Evolutionary conservation across 345 rosid species (phyloP).

Genomic region (Gossypium raimondii): DNA sequence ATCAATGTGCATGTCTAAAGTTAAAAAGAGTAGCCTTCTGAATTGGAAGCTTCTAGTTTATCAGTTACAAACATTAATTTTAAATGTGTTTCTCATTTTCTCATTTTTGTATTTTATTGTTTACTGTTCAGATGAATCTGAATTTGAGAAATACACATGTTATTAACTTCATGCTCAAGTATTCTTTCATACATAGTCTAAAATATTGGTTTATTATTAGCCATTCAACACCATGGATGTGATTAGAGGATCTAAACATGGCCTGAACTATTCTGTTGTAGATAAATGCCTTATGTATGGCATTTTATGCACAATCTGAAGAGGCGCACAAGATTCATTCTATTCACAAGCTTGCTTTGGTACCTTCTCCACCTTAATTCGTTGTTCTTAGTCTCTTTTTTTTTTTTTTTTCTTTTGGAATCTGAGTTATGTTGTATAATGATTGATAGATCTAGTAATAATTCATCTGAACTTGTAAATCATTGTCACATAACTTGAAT

Average conservation of each 20-base stretch:
- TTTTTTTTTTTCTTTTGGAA: not conserved
- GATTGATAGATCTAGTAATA: not conserved
- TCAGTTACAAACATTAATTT: not conserved
- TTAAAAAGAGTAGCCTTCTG: not conserved
- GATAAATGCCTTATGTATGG: constrained; percentile 88
- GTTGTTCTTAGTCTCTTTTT: constrained; percentile 3
- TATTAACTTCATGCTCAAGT: not conserved
- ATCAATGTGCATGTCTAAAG: not conserved
- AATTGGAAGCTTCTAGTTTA: not conserved
- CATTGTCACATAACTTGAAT: constrained; percentile 9
- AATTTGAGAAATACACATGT: not conserved
- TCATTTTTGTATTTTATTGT: not conserved
- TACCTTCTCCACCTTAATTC: constrained; percentile 24
- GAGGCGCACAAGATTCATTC: constrained; percentile 87
- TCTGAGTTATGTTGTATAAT: not conserved
- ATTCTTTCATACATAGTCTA: not conserved
- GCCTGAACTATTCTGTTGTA: constrained; percentile 25
- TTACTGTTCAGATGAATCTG: not conserved
- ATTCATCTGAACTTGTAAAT: constrained; percentile 18
- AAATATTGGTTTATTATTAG: not conserved
- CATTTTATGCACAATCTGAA: constrained; percentile 93
- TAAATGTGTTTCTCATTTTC: not conserved
- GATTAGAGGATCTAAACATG: not conserved
- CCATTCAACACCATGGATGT: not conserved
- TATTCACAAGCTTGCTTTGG: constrained; percentile 92